Evolutionary conservation across 192 early-diverging fungal genomes (phyloP), one percentile per base, ranked within the genome.

Genomic region (Coemansia sp.): DNA sequence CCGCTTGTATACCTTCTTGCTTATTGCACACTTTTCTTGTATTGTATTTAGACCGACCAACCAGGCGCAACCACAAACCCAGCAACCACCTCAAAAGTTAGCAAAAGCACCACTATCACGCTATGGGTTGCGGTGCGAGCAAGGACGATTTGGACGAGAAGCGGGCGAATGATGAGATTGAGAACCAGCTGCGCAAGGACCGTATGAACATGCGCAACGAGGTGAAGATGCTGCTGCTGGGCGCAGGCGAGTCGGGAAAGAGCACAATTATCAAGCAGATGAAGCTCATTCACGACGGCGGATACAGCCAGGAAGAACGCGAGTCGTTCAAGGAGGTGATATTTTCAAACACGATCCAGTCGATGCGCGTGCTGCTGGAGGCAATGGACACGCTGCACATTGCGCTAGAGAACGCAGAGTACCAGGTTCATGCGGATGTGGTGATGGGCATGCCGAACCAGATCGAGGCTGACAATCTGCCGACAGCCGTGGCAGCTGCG

Each of bases 231-330:
- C 85, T 98, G 27, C 82, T 98, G 53, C 85, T 98, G 14, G 88
- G 87, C 2, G 93, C 96, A 39, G 96, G 96, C 66, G 96, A 98
- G 81, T 97, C 96, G 8, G 96, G 96, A 57, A 98, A 98, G 82
- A 91, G 89, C 45, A 98, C 96, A 21, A 94, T 98, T 69, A 83
- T 98, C 59, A 98, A 98, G 77, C 96, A 98, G 73, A 96, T 98
- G 94, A 95, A 94, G 75, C 86, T 98, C 57, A 97, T 98, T 66
- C 94, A 98, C 77, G 96, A 93, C 67, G 90, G 88, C 64, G 96
- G 96, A 3, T 98, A 94, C 83, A 90, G 88, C 54, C 75, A 83
- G 27, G 91, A 95, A 41, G 96, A 98, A 81, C 85, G 90, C 59
- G 91, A 93, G 66, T 90, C 91, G 31, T 97, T 96, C 85, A 93